Evolutionary conservation across 164 flowering plant genomes (phyloP).

Genomic region (Piper longum): DNA sequence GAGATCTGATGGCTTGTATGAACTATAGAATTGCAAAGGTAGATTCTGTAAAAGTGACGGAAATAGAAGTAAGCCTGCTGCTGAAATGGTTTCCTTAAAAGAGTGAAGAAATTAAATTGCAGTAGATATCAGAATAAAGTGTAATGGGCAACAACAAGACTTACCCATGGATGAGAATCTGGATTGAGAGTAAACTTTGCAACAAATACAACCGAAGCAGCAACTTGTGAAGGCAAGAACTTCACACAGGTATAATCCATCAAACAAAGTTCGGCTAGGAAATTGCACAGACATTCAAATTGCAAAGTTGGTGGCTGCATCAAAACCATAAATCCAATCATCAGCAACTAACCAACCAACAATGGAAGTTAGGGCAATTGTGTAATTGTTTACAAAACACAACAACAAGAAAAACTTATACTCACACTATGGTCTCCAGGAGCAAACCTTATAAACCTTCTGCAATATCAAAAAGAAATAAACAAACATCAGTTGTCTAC

Average conservation of each 20-base stretch:
- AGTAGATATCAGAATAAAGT: not conserved
- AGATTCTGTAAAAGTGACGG: slow-evolving; percentile 29
- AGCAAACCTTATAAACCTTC: slow-evolving; percentile 24
- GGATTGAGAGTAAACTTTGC: slow-evolving; percentile 44
- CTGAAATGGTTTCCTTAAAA: not conserved
- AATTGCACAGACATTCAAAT: slow-evolving; percentile 61
- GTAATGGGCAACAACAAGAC: not conserved
- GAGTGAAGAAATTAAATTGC: not conserved
- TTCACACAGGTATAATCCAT: slow-evolving; percentile 50
- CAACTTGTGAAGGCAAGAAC: slow-evolving; percentile 65
- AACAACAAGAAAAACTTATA: not conserved
- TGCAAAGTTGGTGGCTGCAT: slow-evolving; percentile 41
- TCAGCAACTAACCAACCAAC: not conserved
- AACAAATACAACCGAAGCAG: slow-evolving; percentile 61
- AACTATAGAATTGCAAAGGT: slow-evolving; percentile 25
- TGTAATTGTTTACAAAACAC: no score
- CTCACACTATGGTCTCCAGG: slow-evolving; percentile 43
- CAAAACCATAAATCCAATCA: slow-evolving; percentile 1
- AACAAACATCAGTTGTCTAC: not conserved
- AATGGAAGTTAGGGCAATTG: not conserved
- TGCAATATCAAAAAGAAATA: not conserved
- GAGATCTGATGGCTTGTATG: slow-evolving; percentile 47
- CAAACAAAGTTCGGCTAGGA: slow-evolving; percentile 71
- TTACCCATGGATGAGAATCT: slow-evolving; percentile 58
- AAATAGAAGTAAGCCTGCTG: not conserved